Evolutionary conservation across 2,329 filamentous ascomycete genomes (phyloP).

Genomic region (Alternaria angustiovoidea): DNA sequence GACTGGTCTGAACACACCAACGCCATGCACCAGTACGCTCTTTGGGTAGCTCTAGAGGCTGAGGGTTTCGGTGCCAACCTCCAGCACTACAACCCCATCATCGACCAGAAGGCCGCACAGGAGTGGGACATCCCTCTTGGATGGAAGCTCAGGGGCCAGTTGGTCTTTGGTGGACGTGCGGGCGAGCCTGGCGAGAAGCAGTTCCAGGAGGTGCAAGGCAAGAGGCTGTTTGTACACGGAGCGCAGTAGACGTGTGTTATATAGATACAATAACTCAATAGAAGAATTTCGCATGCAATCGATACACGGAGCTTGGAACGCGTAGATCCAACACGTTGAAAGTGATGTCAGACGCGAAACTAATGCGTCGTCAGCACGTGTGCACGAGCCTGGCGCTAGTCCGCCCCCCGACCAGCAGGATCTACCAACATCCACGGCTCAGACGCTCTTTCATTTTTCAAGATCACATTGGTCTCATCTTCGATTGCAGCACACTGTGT

Average conservation of each 20-base stretch:
- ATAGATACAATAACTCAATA: background rate
- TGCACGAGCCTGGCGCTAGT: background rate
- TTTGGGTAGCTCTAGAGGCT: constrained; percentile 83
- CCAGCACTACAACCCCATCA: constrained; percentile 91
- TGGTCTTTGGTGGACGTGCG: constrained; percentile 77
- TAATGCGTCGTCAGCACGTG: background rate
- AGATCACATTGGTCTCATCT: background rate
- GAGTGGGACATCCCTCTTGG: constrained; percentile 74
- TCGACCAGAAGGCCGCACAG: constrained; percentile 74
- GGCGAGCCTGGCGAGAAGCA: constrained; percentile 69
- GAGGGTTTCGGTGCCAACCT: constrained; percentile 88
- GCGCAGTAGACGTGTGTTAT: constrained; percentile 26
- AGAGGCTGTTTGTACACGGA: constrained; percentile 63
- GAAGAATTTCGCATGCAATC: background rate
- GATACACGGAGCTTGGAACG: background rate
- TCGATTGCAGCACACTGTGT: background rate
- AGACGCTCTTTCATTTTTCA: background rate
- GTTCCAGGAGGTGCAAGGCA: constrained; percentile 67
- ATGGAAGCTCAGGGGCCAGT: constrained; percentile 82
- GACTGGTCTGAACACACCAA: constrained; percentile 77
- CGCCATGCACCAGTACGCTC: constrained; percentile 81
- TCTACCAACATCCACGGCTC: background rate
- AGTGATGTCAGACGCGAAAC: background rate
- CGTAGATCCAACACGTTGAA: background rate
- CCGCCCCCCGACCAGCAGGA: background rate